Evolutionary conservation across 768 basidiomycete species (phyloP).

Genomic region (Xanthoconium purpureum): DNA sequence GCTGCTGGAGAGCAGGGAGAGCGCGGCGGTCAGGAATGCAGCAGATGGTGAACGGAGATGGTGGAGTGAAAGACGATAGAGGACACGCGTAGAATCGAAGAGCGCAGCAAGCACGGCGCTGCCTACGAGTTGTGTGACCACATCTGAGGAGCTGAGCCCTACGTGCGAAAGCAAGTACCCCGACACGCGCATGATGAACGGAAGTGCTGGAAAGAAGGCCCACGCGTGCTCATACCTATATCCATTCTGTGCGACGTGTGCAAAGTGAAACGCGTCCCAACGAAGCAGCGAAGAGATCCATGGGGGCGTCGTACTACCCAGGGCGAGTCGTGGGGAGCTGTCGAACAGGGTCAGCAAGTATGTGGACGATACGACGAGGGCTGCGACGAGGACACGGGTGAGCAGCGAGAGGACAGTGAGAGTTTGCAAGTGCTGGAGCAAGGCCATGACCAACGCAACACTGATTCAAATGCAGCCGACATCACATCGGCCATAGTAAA

Average conservation of each 20-base stretch:
- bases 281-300: slow-evolving; percentile 48
- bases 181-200: slow-evolving; percentile 49
- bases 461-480: no score
- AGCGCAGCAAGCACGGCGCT: slow-evolving; percentile 38
- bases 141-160: background rate
- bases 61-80: slow-evolving; percentile 58
- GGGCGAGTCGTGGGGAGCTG: slow-evolving; percentile 24
- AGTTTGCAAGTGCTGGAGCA: slow-evolving; percentile 14
- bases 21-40: slow-evolving; percentile 56
- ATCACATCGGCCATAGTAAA: no score
- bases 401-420: slow-evolving; percentile 25
- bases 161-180: slow-evolving; percentile 20
- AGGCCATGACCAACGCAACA: no score
- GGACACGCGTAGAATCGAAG: slow-evolving; percentile 42
- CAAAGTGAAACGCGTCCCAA: slow-evolving; percentile 90
- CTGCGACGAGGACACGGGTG: slow-evolving; percentile 18
- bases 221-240: slow-evolving; percentile 75
- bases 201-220: slow-evolving; percentile 80
- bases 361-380: slow-evolving; percentile 20
- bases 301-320: slow-evolving; percentile 7
- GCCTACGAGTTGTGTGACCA: slow-evolving; percentile 34
- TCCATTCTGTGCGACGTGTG: slow-evolving; percentile 56
- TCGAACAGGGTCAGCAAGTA: slow-evolving; percentile 25
- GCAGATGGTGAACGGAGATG: slow-evolving; percentile 54
- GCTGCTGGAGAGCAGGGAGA: slow-evolving; percentile 80